Percentiles rank a stretch among this genome's conserved stretches.
Conservation (phyloP, 441 rosid genomes). For the Corymbia citriodora region DNA sequence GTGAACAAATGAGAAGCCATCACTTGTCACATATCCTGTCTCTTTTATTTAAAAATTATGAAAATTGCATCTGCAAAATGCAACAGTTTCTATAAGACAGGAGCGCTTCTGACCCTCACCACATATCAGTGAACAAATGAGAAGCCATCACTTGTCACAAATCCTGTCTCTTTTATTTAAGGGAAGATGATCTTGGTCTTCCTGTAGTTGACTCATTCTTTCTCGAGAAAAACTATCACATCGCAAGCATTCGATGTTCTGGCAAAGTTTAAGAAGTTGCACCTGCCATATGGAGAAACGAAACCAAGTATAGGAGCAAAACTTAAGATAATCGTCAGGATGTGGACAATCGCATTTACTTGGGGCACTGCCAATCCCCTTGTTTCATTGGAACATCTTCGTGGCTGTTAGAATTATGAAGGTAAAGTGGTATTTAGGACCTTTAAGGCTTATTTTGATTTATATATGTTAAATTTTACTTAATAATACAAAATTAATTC, state of each 20-base stretch:
- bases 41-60: slow-evolving; percentile 51
- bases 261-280: slow-evolving; percentile 73
- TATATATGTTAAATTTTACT: no score
- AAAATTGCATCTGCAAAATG: slow-evolving; percentile 51
- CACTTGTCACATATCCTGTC: slow-evolving; percentile 85
- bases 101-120: neutral
- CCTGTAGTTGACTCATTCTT: slow-evolving; percentile 45
- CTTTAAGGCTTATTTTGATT: no score
- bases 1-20: neutral
- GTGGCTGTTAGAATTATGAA: no score
- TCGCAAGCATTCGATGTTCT: slow-evolving; percentile 68
- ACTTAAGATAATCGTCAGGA: neutral
- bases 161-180: slow-evolving; percentile 93
- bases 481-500: no score
- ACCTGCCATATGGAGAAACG: slow-evolving; percentile 30
- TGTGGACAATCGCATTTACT: neutral
- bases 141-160: slow-evolving; percentile 46
- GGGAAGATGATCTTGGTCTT: slow-evolving; percentile 70
- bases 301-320: neutral
- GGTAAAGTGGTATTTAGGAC: no score
- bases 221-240: slow-evolving; percentile 56
- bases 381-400: neutral
- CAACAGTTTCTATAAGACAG: slow-evolving; percentile 6
- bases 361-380: neutral
- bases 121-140: neutral